Evolutionary conservation across 129 eudicot species (phyloP).

Genomic region (Pseudognaphalium luteoalbum): DNA sequence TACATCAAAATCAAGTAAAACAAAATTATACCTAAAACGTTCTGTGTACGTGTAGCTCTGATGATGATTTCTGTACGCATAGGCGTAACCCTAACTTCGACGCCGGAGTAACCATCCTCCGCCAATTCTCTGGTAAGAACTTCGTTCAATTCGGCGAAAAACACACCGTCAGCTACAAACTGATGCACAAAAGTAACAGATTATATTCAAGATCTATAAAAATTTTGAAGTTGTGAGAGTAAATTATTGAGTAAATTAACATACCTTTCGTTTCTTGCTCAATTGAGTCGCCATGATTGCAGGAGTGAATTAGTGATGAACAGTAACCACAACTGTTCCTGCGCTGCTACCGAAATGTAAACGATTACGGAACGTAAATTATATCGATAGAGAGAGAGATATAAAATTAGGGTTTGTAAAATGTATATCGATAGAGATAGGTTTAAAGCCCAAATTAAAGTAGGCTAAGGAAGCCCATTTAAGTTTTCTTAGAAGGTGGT

Average conservation of each 20-base stretch:
- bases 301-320: neutral
- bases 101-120: constrained; percentile 94
- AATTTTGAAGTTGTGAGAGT: neutral
- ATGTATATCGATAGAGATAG: neutral
- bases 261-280: constrained; percentile 32
- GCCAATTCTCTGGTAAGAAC: constrained; percentile 85
- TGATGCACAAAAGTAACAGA: constrained; percentile 20
- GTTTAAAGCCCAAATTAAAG: neutral
- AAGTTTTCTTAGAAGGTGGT: neutral
- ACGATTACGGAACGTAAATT: neutral
- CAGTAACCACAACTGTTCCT: neutral
- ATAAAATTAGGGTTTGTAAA: neutral
- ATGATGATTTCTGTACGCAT: constrained; percentile 87
- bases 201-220: neutral
- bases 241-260: neutral
- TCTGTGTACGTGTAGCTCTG: constrained; percentile 84
- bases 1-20: too few relatives aligned
- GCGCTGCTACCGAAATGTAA: neutral
- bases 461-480: neutral
- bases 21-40: constrained; percentile 56
- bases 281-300: constrained; percentile 23
- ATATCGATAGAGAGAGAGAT: too few relatives aligned
- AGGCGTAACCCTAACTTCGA: constrained; percentile 90
- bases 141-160: constrained; percentile 83
- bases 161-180: constrained; percentile 92